These are phyloP conservation scores for Eudorina sp. DNA, from an alignment of 139 green algal genomes.

Conservation along the genomic window DNA sequence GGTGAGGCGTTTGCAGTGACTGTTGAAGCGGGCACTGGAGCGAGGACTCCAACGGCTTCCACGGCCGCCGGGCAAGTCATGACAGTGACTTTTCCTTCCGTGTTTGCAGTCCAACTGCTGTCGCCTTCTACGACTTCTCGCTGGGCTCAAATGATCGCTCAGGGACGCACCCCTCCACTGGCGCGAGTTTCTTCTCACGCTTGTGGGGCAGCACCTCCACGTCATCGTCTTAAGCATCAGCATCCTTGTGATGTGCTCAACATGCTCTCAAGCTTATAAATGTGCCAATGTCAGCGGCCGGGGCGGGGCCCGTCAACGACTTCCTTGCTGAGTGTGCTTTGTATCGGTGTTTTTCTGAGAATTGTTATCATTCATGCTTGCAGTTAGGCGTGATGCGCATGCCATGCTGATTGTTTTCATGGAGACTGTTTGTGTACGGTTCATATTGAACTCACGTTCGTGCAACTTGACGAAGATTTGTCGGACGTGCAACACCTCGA, in stretches of 20 bases:
- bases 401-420: background rate
- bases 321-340: too few species aligned
- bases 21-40: background rate
- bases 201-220: background rate
- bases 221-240: background rate
- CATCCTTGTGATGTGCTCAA: background rate
- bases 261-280: background rate
- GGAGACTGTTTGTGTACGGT: background rate
- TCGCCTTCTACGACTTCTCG: constrained; percentile 21
- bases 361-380: background rate
- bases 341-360: background rate
- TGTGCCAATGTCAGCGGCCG: too few species aligned
- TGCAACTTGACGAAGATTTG: background rate
- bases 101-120: constrained; percentile 14
- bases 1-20: background rate
- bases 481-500: background rate
- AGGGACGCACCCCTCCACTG: background rate
- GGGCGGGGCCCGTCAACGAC: too few species aligned
- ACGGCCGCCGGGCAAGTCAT: too few species aligned
- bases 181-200: background rate
- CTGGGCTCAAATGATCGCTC: background rate
- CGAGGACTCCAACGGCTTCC: background rate
- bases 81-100: background rate
- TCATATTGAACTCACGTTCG: constrained; percentile 1
- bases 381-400: background rate